Percentiles rank a stretch among this genome's conserved stretches.
These are phyloP conservation scores for Bauhinia variegata DNA, from an alignment of 306 rosid species.

Conservation along the genomic window DNA sequence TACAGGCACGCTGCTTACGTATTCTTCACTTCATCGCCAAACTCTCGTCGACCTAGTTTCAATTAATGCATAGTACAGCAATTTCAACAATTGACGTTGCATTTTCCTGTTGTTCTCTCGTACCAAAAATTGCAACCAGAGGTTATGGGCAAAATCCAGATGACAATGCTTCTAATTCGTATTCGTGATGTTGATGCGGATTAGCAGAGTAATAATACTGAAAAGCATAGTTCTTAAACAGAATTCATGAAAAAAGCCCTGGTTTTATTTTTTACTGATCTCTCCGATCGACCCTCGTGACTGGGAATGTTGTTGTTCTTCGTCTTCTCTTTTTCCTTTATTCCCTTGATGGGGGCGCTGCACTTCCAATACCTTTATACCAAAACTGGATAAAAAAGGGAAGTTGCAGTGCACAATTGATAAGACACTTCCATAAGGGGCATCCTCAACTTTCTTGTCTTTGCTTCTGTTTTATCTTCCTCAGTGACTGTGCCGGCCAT, in stretches of 20 bases:
- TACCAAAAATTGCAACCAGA: no score
- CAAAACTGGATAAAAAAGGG: constrained; percentile 37
- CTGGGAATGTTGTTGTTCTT: constrained; percentile 31
- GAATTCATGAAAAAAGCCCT: constrained; percentile 13
- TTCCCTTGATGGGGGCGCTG: constrained; percentile 37
- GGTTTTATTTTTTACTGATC: no score
- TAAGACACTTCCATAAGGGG: constrained; percentile 53
- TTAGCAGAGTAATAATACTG: not conserved
- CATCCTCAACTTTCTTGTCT: constrained; percentile 46
- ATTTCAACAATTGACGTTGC: not conserved
- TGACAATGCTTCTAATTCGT: no score
- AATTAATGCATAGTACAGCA: not conserved
- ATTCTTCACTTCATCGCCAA: no score
- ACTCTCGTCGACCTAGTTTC: no score
- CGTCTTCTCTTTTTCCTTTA: constrained; percentile 10
- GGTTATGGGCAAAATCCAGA: no score
- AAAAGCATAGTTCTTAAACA: not conserved
- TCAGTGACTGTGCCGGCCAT: not conserved
- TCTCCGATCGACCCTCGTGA: no score
- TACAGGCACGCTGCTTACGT: no score
- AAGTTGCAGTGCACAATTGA: constrained; percentile 48
- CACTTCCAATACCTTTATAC: constrained; percentile 46
- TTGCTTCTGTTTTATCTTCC: constrained; percentile 35
- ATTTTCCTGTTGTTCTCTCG: no score
- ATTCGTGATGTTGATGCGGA: no score